Evolutionary conservation across 2,329 filamentous ascomycete species (phyloP).

Genomic region (Colletotrichum chrysophilum): DNA sequence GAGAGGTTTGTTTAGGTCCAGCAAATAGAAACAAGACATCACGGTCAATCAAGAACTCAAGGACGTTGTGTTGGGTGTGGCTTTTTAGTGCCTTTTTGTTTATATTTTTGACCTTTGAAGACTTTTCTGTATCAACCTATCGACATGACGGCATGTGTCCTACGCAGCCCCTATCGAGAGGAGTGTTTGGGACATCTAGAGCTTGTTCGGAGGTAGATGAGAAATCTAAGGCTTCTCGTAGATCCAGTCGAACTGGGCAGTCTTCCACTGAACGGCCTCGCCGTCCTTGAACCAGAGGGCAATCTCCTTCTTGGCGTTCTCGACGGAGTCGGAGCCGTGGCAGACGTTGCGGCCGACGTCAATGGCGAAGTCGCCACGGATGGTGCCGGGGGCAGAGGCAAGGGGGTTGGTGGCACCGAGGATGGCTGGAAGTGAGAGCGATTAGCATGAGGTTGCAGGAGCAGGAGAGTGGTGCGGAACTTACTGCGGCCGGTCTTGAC

Average conservation of each 20-base stretch:
- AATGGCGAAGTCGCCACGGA: slow-evolving; percentile 92
- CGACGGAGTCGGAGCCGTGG: slow-evolving; percentile 98
- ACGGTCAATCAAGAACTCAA: not conserved
- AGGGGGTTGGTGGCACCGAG: slow-evolving; percentile 99
- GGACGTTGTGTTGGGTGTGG: slow-evolving; percentile 16
- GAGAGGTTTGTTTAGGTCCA: slow-evolving; percentile 33
- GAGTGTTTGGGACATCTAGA: not conserved
- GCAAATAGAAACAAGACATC: slow-evolving; percentile 19
- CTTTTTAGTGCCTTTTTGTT: slow-evolving; percentile 11
- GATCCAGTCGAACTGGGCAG: slow-evolving; percentile 87
- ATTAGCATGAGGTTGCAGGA: slow-evolving; percentile 25
- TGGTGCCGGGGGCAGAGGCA: slow-evolving; percentile 93
- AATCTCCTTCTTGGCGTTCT: slow-evolving; percentile 99
- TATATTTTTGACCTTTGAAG: slow-evolving; percentile 15
- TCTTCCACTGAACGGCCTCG: slow-evolving; percentile 87
- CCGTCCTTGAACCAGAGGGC: slow-evolving; percentile 94
- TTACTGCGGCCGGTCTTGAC: slow-evolving; percentile 96
- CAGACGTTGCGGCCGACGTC: slow-evolving; percentile 93
- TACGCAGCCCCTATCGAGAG: too few relatives aligned
- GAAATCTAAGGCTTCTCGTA: slow-evolving; percentile 80
- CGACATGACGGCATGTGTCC: not conserved
- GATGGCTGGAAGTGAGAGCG: slow-evolving; percentile 60
- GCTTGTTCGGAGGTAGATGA: not conserved
- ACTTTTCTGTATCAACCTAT: slow-evolving; percentile 18
- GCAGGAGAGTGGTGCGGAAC: slow-evolving; percentile 34